Conservation (phyloP, 768 basidiomycete species). For the Gelatoporia subvermispora region DNA sequence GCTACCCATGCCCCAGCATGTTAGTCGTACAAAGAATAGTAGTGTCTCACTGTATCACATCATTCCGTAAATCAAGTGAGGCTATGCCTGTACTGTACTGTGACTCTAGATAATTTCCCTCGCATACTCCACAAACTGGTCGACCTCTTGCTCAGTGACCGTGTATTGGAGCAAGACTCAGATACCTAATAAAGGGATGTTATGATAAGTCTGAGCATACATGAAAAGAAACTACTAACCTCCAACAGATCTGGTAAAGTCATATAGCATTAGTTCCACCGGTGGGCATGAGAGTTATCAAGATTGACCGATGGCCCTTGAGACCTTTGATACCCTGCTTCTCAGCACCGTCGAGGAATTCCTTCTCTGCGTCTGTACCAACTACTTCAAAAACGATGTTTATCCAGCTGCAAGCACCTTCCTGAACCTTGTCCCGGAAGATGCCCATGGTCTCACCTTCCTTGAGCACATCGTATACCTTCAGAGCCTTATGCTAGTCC, state of each 20-base stretch:
- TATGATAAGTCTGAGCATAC: not conserved
- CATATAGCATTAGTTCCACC: not conserved
- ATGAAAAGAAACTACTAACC: conserved; percentile 20
- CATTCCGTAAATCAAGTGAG: too few species aligned
- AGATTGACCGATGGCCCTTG: conserved; percentile 85
- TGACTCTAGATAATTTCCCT: conserved; percentile 18
- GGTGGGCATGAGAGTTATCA: not conserved
- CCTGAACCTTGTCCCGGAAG: conserved; percentile 67
- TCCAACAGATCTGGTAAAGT: conserved; percentile 32
- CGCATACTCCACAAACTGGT: conserved; percentile 27
- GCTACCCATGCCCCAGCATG: too few species aligned
- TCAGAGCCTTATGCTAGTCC: conserved; percentile 70
- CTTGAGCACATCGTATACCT: conserved; percentile 69
- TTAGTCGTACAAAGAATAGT: too few species aligned
- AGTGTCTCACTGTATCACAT: too few species aligned
- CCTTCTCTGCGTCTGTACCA: conserved; percentile 66
- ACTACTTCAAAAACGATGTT: conserved; percentile 83
- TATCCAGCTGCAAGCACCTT: conserved; percentile 88
- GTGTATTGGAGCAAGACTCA: conserved; percentile 57
- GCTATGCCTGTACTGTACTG: not conserved
- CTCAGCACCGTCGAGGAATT: conserved; percentile 81
- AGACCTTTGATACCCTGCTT: conserved; percentile 75
- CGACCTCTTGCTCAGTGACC: conserved; percentile 44
- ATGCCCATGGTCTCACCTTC: conserved; percentile 69
- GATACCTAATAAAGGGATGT: conserved; percentile 34